A percentile compares a stretch with the other conserved stretches of the same genome.
Evolutionary conservation across 2,329 filamentous ascomycete species (phyloP).

Genomic region (Claviceps africana): DNA sequence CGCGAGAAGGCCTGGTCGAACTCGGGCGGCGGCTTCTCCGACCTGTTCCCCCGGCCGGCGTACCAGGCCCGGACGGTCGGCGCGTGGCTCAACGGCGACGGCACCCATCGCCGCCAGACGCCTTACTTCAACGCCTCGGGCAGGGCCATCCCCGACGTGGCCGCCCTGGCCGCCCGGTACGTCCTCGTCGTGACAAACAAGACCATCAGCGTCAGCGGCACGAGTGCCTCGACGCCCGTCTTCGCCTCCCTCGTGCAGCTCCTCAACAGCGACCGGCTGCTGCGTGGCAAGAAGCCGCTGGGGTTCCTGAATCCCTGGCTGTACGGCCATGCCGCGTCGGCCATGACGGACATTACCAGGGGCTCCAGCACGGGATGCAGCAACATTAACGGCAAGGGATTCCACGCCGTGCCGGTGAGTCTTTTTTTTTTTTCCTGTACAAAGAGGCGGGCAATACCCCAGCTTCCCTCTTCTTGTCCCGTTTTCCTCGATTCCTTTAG

Average conservation of each 20-base stretch:
- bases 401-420: constrained; percentile 4
- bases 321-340: not conserved
- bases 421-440: not conserved
- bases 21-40: constrained; percentile 4
- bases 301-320: constrained; percentile 5
- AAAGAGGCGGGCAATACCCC: no score
- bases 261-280: constrained; percentile 2
- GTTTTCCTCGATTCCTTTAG: no score
- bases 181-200: not conserved
- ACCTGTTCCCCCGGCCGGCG: not conserved
- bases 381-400: constrained; percentile 1
- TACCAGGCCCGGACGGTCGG: constrained; percentile 2
- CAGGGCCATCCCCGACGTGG: constrained; percentile 3
- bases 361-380: not conserved
- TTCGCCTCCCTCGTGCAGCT: constrained; percentile 3
- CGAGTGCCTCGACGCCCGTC: constrained; percentile 4
- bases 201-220: not conserved
- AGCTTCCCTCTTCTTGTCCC: not conserved
- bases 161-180: not conserved
- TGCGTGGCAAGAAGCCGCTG: not conserved
- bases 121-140: constrained; percentile 2
- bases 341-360: not conserved
- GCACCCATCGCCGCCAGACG: not conserved
- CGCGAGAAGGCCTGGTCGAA: constrained; percentile 1
- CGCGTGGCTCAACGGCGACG: constrained; percentile 1